Evolutionary conservation across 345 rosid genomes (phyloP), one percentile per base, ranked within the genome.

Genomic region (Capsella bursapastoris): DNA sequence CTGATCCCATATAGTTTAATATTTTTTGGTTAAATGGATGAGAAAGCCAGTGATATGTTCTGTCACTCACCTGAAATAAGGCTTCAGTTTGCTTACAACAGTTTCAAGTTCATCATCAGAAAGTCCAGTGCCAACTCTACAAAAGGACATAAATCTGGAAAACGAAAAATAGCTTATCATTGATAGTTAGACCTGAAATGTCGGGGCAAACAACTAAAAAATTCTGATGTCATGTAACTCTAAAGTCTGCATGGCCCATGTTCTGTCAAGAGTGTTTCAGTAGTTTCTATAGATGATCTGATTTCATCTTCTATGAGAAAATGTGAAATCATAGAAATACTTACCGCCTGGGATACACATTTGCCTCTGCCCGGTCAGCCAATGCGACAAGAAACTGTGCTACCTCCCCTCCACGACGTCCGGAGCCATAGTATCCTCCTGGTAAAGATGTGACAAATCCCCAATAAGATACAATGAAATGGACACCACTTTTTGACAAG

Each of bases 381-480:
- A 94, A 91, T 41, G 86, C 98, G 25, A 90, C 88, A 68, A 94
- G 86, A 83, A 94, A 94, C 71, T 94, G 98, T 63, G 97, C 98
- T 72, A 91, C 96, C 90, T 91, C 96, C 40, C 98, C 97, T 68
- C 98, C 98, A 79, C 41, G 98, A 64, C 95, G 95, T 37, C 98
- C 98, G 60, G 98, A 91, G 69, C 98, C 98, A 83, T 91, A 89
- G 73, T 93, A 93, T 61, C 98, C 98, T 71, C 98, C 98, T 93
- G 78, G 56, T 49, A 76, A 44, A 40, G 45, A 81, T 43, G 40
- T 28, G 75, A 57, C 45, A 57, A 55, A 63, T 7, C 45, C 57
- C 50, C 49, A 64, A 50, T 57, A 65, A 69, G 65, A 60, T 65
- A 25, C 67, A 72, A 11, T 43, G 62, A 56, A 59, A 31, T 1